phyloP scores from a whole-genome alignment of 331 rosid genomes.

The Acacia concinna region DNA sequence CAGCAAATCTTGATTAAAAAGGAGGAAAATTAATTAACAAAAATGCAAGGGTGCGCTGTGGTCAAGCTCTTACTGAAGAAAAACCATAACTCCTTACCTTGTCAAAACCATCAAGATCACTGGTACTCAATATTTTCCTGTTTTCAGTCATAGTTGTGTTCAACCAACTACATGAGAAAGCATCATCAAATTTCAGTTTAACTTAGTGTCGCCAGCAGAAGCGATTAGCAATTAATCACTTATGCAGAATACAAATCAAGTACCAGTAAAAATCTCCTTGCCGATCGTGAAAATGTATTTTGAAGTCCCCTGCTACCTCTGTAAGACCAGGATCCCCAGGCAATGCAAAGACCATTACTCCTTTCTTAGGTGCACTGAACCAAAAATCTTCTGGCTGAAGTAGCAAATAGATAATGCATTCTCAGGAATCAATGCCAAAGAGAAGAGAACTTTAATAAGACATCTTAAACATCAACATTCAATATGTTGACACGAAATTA shows the following conservation, averaged over 20 bases:
- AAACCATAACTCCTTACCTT: constrained; percentile 53
- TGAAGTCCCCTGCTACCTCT: constrained; percentile 89
- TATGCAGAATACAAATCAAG: constrained; percentile 4
- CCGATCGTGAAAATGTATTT: constrained; percentile 91
- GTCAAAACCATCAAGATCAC: constrained; percentile 96
- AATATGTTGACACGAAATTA: constrained; percentile 18
- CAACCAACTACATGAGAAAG: constrained; percentile 69
- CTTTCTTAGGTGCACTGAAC: constrained; percentile 98
- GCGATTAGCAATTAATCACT: constrained; percentile 15
- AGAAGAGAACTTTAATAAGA: constrained; percentile 28
- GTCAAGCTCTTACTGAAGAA: background rate
- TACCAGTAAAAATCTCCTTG: constrained; percentile 99
- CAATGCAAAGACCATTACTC: constrained; percentile 95
- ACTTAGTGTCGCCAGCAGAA: constrained; percentile 1
- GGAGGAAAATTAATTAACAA: background rate
- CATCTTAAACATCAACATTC: constrained; percentile 25
- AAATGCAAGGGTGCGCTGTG: background rate
- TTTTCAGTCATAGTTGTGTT: constrained; percentile 95
- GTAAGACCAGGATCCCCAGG: constrained; percentile 99
- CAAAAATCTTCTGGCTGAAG: constrained; percentile 93
- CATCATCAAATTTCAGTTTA: constrained; percentile 30
- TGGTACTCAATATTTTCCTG: constrained; percentile 70
- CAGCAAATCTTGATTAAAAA: background rate
- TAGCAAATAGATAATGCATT: background rate
- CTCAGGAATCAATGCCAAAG: constrained; percentile 23